phyloP scores from a whole-genome alignment of 2,329 filamentous ascomycete genomes.

The Cercospora citrullina region DNA sequence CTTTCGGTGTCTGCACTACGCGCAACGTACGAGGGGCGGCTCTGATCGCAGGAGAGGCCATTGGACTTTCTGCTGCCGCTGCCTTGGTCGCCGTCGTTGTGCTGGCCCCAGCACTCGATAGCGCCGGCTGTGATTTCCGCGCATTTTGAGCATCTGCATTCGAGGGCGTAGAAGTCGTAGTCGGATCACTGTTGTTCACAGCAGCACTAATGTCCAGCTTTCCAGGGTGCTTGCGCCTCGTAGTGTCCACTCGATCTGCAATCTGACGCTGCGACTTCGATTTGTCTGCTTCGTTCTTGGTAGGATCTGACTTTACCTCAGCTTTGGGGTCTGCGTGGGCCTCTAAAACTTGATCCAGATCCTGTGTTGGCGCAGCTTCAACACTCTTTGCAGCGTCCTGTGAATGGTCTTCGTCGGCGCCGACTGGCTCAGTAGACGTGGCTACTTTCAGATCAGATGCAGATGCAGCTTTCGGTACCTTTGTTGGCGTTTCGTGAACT shows the following conservation, averaged over 20 bases:
- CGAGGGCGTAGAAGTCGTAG: background rate
- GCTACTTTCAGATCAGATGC: constrained; percentile 25
- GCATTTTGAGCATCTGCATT: constrained; percentile 42
- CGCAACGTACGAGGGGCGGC: constrained; percentile 65
- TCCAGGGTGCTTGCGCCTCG: constrained; percentile 45
- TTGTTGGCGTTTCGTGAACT: constrained; percentile 29
- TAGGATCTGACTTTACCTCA: background rate
- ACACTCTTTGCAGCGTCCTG: background rate
- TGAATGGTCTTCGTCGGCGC: background rate
- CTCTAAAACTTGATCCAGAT: background rate
- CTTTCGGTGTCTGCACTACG: constrained; percentile 67
- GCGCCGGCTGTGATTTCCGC: constrained; percentile 43
- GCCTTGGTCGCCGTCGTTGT: constrained; percentile 56
- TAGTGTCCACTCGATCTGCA: constrained; percentile 25
- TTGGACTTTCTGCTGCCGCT: constrained; percentile 56
- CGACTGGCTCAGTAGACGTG: background rate
- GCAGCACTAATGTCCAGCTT: constrained; percentile 51
- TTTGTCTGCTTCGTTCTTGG: constrained; percentile 10
- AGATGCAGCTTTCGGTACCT: constrained; percentile 18
- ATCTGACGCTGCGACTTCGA: constrained; percentile 25
- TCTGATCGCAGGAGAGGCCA: constrained; percentile 47
- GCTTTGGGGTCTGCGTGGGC: background rate
- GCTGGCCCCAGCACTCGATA: constrained; percentile 43
- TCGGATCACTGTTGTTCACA: constrained; percentile 29
- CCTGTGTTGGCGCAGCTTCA: background rate